Percentiles rank a stretch among this genome's conserved stretches.
phyloP scores from a whole-genome alignment of 2,329 filamentous ascomycete species.

The Penicillium vulpinum region DNA sequence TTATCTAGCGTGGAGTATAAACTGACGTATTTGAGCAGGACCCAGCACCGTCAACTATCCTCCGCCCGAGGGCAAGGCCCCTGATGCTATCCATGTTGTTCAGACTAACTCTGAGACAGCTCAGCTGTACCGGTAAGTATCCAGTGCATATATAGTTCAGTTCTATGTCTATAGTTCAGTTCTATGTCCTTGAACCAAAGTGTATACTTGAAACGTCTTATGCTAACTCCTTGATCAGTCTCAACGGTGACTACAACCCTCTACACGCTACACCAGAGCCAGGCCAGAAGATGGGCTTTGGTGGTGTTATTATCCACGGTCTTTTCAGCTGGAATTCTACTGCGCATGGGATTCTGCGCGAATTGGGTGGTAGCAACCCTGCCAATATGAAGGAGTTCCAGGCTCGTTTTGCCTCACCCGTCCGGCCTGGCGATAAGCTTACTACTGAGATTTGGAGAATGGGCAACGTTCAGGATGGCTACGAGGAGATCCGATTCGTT shows the following conservation, averaged over 20 bases:
- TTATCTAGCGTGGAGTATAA: not conserved
- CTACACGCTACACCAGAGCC: constrained; percentile 85
- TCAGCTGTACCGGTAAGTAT: constrained; percentile 64
- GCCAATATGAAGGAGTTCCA: constrained; percentile 85
- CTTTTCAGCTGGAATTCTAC: constrained; percentile 84
- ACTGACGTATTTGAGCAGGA: constrained; percentile 26
- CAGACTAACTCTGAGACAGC: constrained; percentile 72
- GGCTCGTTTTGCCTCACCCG: constrained; percentile 81
- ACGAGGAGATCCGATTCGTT: constrained; percentile 80
- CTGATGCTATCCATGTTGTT: constrained; percentile 69
- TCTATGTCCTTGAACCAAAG: not conserved
- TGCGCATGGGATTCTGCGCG: constrained; percentile 69
- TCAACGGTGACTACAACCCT: constrained; percentile 94
- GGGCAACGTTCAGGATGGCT: constrained; percentile 62
- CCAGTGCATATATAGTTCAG: not conserved
- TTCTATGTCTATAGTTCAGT: no score
- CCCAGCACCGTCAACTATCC: constrained; percentile 77
- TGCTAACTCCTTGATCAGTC: constrained; percentile 46
- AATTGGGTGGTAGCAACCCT: constrained; percentile 73
- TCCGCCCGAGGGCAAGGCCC: constrained; percentile 68
- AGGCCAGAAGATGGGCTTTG: constrained; percentile 86
- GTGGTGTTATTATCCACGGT: constrained; percentile 84
- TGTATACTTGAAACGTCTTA: not conserved
- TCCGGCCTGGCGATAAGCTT: constrained; percentile 79
- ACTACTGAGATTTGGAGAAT: constrained; percentile 79